A percentile compares a stretch with the other conserved stretches of the same genome.
Evolutionary conservation across 805 yeast genomes (phyloP).

Genomic region (Ogataea thermomethanolica): DNA sequence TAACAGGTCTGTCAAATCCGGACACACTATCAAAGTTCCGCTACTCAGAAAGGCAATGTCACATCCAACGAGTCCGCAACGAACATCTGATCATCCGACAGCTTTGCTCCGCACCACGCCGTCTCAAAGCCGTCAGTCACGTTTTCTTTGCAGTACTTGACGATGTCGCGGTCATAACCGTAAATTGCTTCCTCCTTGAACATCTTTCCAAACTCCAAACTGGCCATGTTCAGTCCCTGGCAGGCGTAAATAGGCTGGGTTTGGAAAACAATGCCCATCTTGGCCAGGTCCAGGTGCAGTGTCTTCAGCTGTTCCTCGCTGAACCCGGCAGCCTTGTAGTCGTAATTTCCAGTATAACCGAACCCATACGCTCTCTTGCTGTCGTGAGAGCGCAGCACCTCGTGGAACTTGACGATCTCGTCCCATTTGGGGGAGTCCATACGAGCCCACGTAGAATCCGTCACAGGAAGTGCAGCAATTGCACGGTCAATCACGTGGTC

Average conservation of each 20-base stretch:
- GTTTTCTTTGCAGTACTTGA: constrained; percentile 10
- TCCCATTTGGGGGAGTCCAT: constrained; percentile 57
- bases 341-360: constrained; percentile 58
- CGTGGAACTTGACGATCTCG: constrained; percentile 48
- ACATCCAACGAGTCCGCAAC: constrained; percentile 19
- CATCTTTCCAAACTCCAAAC: constrained; percentile 44
- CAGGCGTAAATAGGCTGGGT: constrained; percentile 51
- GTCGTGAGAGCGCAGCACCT: constrained; percentile 42
- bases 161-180: constrained; percentile 28
- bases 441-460: constrained; percentile 62
- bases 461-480: constrained; percentile 50
- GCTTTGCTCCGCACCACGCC: constrained; percentile 23
- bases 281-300: constrained; percentile 54
- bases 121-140: constrained; percentile 22
- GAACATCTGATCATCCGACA: constrained; percentile 20
- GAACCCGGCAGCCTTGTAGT: constrained; percentile 59
- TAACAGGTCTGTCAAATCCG: constrained; percentile 2
- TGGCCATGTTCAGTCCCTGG: constrained; percentile 57
- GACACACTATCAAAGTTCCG: not conserved
- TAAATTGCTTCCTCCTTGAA: constrained; percentile 56
- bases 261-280: constrained; percentile 49
- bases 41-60: constrained; percentile 13
- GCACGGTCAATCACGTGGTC: constrained; percentile 56
- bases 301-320: constrained; percentile 41
- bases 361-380: constrained; percentile 57